Evolutionary conservation across 345 rosid species (phyloP).

Genomic region (Limnanthes douglasii): DNA sequence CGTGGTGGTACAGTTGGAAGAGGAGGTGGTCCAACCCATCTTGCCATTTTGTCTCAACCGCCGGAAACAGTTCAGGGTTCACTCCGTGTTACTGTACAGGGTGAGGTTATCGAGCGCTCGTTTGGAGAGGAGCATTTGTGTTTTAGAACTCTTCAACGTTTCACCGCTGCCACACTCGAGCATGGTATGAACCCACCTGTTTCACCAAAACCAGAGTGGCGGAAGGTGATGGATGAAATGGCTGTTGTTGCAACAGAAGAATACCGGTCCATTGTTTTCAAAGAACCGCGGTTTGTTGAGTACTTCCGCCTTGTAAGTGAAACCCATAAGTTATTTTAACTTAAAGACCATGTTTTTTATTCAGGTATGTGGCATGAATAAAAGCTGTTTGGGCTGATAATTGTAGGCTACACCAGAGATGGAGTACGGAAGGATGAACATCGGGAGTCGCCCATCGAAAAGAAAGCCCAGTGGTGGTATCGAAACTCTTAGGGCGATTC

Average conservation of each 20-base stretch:
- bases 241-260: conserved; percentile 86
- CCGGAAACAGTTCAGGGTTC: conserved; percentile 96
- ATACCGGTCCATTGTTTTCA: conserved; percentile 79
- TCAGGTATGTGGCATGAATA: background rate
- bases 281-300: conserved; percentile 89
- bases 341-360: background rate
- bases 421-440: conserved; percentile 97
- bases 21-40: conserved; percentile 99
- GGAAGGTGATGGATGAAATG: conserved; percentile 78
- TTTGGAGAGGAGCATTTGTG: conserved; percentile 95
- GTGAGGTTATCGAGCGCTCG: conserved; percentile 93
- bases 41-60: conserved; percentile 99
- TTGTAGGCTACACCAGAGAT: conserved; percentile 94
- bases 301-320: conserved; percentile 88
- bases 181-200: conserved; percentile 92
- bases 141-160: conserved; percentile 91
- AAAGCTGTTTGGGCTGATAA: background rate
- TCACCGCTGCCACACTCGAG: conserved; percentile 94
- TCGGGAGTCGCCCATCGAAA: conserved; percentile 96
- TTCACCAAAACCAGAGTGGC: conserved; percentile 96
- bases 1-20: conserved; percentile 99
- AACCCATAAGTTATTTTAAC: background rate
- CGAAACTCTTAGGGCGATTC: conserved; percentile 93
- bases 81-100: conserved; percentile 87
- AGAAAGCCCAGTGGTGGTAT: conserved; percentile 94